phyloP scores from a whole-genome alignment of 345 rosid genomes.

The Rhodamnia argentea region DNA sequence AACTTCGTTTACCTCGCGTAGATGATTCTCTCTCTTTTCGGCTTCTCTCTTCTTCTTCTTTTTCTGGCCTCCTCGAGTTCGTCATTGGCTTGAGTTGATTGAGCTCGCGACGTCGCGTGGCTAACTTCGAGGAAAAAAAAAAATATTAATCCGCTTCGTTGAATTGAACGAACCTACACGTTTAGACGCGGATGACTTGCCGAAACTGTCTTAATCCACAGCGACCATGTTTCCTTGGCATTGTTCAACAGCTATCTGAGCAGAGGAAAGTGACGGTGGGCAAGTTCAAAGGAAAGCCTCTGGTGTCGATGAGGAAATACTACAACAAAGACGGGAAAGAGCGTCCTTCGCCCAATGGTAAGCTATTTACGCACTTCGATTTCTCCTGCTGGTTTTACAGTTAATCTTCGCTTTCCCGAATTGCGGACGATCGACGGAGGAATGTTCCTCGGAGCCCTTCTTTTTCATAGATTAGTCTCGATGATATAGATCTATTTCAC shows the following conservation, averaged over 20 bases:
- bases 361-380: neutral
- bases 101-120: neutral
- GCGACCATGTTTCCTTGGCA: neutral
- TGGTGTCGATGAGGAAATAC: neutral
- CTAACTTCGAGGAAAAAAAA: neutral
- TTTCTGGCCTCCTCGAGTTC: neutral
- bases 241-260: neutral
- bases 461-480: neutral
- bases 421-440: neutral
- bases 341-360: neutral
- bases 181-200: neutral
- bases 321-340: neutral
- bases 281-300: neutral
- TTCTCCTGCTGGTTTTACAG: neutral
- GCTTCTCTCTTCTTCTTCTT: too few relatives aligned
- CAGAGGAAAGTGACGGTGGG: neutral
- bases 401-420: neutral
- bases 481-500: neutral
- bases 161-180: neutral
- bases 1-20: neutral
- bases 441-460: neutral
- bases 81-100: neutral
- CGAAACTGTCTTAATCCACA: neutral
- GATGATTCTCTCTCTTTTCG: neutral
- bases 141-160: neutral